Evolutionary conservation across 148 eudicot species (phyloP), one percentile per base, ranked within the genome.

Genomic region (Selenicereus undatus): DNA sequence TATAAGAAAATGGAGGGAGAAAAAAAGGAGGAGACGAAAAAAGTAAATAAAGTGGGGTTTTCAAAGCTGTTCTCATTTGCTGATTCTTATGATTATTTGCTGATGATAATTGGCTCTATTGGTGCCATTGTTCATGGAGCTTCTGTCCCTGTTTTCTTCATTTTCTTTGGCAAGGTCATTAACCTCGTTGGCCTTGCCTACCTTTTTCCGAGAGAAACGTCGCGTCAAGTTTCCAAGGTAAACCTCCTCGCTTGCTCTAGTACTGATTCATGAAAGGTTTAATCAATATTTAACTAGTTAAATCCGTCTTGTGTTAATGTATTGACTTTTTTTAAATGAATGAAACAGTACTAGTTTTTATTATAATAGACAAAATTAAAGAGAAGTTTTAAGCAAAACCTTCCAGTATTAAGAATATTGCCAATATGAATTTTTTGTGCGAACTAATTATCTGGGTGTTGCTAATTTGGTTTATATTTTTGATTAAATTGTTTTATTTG

Each of bases 121-220:
- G 96, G 98, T 7, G 98, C 96, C 0, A 89, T 91, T 73, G 70
- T 88, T 29, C 97, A 95, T 75, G 98, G 98, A 13, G 98, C 90
- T 39, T 93, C 97, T 2, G 97, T 95, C 11, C 98, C 97, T 11
- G 96, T 95, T 56, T 95, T 95, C 93, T 95, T 95, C 71, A 90
- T 95, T 26, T 95, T 93, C 90, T 95, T 95, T 39, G 98, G 98
- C 26, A 93, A 95, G 73, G 39, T 95, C 20, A 95, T 93, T n/a
- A 91, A 95, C 56, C 87, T 95, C 16, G 88, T 93, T 52, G 99
- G 99, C 32, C 72, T 88, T 86, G 99, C 99, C 42, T 92, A 89
- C 83, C 93, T 95, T 54, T 95, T 95, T 66, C 99, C 99, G 66
- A 85, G 80, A 66, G 88, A 88, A 84, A 94, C 99, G 82, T 92